Conservation (phyloP, 2,329 filamentous ascomycete genomes). For the Pseudocercospora vitis region DNA sequence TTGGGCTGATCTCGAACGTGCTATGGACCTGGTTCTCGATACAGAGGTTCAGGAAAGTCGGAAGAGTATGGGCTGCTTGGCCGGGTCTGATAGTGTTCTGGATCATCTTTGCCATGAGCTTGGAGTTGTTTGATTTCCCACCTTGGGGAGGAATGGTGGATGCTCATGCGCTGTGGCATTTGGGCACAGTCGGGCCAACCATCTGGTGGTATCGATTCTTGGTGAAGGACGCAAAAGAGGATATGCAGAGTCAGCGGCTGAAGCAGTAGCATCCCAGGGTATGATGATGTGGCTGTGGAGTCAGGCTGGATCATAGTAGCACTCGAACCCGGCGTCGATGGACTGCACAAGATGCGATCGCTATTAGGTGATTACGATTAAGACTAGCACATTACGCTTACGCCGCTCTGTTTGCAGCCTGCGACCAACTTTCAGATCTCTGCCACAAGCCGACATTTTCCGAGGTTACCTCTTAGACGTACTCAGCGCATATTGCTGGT, state of each 20-base stretch:
- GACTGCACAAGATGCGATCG: no score
- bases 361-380: background rate
- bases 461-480: conserved; percentile 11
- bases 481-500: conserved; percentile 21
- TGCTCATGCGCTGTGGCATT: conserved; percentile 93
- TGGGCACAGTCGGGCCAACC: conserved; percentile 85
- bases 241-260: conserved; percentile 69
- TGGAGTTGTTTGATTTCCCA: conserved; percentile 92
- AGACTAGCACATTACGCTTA: conserved; percentile 4
- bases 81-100: conserved; percentile 88
- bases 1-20: conserved; percentile 75
- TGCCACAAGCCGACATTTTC: background rate
- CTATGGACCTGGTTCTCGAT: conserved; percentile 87
- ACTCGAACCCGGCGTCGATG: no score
- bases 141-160: conserved; percentile 80
- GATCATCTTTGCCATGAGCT: conserved; percentile 89
- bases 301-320: background rate
- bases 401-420: background rate
- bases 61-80: conserved; percentile 79
- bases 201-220: conserved; percentile 95
- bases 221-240: conserved; percentile 79
- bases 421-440: background rate
- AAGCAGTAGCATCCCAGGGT: conserved; percentile 57
- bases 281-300: background rate
- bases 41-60: conserved; percentile 67